Conservation (phyloP, 1,139 yeast species). For the Pichia sp. region DNA sequence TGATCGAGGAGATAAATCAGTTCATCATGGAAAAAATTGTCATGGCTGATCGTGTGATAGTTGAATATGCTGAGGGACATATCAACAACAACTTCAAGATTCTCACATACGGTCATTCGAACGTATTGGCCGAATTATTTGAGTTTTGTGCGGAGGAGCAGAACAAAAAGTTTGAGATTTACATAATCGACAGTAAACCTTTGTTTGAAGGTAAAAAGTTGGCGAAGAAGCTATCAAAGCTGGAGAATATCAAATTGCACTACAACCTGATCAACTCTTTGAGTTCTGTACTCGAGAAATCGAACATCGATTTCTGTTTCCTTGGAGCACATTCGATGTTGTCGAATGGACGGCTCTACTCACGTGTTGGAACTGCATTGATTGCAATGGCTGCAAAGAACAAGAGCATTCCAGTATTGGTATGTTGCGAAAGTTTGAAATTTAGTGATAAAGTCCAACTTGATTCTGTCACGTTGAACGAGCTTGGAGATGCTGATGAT, state of each 20-base stretch:
- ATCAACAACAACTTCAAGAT: conserved; percentile 75
- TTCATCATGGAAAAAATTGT: conserved; percentile 84
- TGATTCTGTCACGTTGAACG: conserved; percentile 91
- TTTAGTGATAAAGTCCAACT: conserved; percentile 93
- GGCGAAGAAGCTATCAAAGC: conserved; percentile 55
- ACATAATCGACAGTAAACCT: conserved; percentile 94
- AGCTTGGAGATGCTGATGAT: conserved; percentile 82
- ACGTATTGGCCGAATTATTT: conserved; percentile 74
- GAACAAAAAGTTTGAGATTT: conserved; percentile 68
- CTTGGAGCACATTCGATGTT: conserved; percentile 97
- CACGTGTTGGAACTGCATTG: conserved; percentile 93
- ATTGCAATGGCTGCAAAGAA: conserved; percentile 88
- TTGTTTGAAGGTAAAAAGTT: conserved; percentile 86
- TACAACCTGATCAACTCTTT: conserved; percentile 79
- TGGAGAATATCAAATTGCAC: conserved; percentile 55
- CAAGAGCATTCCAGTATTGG: conserved; percentile 87
- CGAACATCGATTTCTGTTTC: conserved; percentile 81
- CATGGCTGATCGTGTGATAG: conserved; percentile 77
- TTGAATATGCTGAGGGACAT: conserved; percentile 74
- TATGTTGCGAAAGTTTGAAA: conserved; percentile 92
- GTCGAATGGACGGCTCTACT: conserved; percentile 87
- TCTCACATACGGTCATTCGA: conserved; percentile 83
- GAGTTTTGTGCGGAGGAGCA: conserved; percentile 60
- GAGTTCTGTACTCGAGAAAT: conserved; percentile 61
- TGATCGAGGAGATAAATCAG: conserved; percentile 67